Conservation (phyloP, 2,329 filamentous ascomycete species). For the Thelonectria discophora region DNA sequence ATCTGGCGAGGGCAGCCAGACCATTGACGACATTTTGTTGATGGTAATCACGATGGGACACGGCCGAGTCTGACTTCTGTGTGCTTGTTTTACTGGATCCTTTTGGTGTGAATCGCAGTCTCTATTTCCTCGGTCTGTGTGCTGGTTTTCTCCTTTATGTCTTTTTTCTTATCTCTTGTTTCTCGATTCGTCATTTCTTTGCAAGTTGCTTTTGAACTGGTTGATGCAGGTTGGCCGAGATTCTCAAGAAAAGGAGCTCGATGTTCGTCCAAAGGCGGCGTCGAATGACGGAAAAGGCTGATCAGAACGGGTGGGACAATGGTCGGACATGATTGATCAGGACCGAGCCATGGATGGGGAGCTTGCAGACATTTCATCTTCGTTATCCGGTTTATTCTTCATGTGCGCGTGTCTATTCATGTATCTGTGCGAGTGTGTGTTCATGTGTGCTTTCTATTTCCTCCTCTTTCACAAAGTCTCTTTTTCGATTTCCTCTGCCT, state of each 20-base stretch:
- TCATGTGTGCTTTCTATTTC: background rate
- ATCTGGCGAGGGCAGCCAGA: conserved; percentile 38
- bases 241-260: background rate
- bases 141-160: conserved; percentile 6
- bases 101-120: conserved; percentile 31
- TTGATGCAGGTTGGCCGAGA: conserved; percentile 10
- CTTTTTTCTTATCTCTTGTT: conserved; percentile 15
- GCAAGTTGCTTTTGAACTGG: background rate
- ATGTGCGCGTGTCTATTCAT: conserved; percentile 19
- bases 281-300: conserved; percentile 14
- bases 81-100: conserved; percentile 28
- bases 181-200: conserved; percentile 1
- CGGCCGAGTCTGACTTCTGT: conserved; percentile 27
- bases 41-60: conserved; percentile 37
- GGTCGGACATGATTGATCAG: conserved; percentile 1
- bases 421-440: conserved; percentile 14
- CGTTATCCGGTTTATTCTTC: conserved; percentile 12
- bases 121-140: conserved; percentile 5
- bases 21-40: conserved; percentile 43
- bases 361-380: conserved; percentile 22
- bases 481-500: conserved; percentile 45
- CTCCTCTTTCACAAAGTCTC: conserved; percentile 12
- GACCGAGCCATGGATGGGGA: conserved; percentile 3
- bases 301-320: conserved; percentile 6
- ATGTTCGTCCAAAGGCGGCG: conserved; percentile 8